Evolutionary conservation across 2,329 filamentous ascomycete species (phyloP).

Genomic region (Fusarium sarcochroum): DNA sequence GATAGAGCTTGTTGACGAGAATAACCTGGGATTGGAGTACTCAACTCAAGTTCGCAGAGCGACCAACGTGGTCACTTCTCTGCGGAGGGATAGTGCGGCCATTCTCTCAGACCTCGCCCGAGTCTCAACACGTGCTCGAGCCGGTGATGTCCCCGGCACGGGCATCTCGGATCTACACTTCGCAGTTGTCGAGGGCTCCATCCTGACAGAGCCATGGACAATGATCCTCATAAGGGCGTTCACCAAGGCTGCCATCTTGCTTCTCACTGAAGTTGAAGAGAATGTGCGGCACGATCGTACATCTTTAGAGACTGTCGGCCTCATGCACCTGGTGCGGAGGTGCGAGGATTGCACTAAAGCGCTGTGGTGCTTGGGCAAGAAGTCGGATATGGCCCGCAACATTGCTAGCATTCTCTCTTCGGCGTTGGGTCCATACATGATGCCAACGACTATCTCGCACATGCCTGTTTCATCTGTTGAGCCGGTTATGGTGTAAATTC

Average conservation of each 20-base stretch:
- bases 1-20: slow-evolving; percentile 64
- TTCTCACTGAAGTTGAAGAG: slow-evolving; percentile 55
- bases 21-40: slow-evolving; percentile 46
- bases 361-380: slow-evolving; percentile 68
- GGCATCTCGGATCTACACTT: slow-evolving; percentile 62
- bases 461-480: slow-evolving; percentile 33
- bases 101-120: slow-evolving; percentile 64
- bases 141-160: slow-evolving; percentile 44
- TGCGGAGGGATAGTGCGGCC: slow-evolving; percentile 60
- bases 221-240: slow-evolving; percentile 68
- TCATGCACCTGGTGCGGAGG: slow-evolving; percentile 51
- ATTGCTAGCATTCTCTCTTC: slow-evolving; percentile 47
- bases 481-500: slow-evolving; percentile 33
- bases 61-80: slow-evolving; percentile 54
- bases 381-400: slow-evolving; percentile 63
- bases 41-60: slow-evolving; percentile 47
- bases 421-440: slow-evolving; percentile 46
- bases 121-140: slow-evolving; percentile 57
- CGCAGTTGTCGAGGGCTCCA: slow-evolving; percentile 66
- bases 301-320: slow-evolving; percentile 41
- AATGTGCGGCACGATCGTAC: slow-evolving; percentile 45
- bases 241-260: slow-evolving; percentile 59
- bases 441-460: slow-evolving; percentile 35
- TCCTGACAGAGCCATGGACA: slow-evolving; percentile 74
- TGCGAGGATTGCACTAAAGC: slow-evolving; percentile 66